Percentiles rank a stretch among this genome's conserved stretches.
Evolutionary conservation across 1,139 yeast species (phyloP).

Genomic region (Nakaseomyces delphensis): DNA sequence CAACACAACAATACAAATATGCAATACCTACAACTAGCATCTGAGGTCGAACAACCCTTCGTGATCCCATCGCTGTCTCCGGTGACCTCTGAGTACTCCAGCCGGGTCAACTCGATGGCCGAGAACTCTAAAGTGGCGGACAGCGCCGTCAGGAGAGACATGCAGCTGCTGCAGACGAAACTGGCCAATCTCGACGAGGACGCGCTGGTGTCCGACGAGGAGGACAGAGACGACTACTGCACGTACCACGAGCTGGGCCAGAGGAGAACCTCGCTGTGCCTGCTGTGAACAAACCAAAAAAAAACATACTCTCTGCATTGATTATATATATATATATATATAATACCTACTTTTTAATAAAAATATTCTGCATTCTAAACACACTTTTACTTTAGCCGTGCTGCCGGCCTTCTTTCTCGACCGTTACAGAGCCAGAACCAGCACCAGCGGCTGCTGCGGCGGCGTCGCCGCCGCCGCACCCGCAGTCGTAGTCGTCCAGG

Average conservation of each 20-base stretch:
- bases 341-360: not conserved
- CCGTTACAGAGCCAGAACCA: slow-evolving; percentile 14
- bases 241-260: slow-evolving; percentile 6
- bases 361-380: too few species aligned
- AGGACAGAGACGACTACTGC: not conserved
- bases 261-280: slow-evolving; percentile 13
- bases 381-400: slow-evolving; percentile 10
- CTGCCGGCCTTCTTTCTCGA: slow-evolving; percentile 14
- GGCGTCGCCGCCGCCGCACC: slow-evolving; percentile 63
- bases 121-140: too few species aligned
- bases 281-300: slow-evolving; percentile 7
- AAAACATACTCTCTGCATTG: not conserved
- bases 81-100: slow-evolving; percentile 32
- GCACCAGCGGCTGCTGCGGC: slow-evolving; percentile 39
- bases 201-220: slow-evolving; percentile 6
- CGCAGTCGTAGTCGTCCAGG: slow-evolving; percentile 89
- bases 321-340: not conserved
- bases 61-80: slow-evolving; percentile 59
- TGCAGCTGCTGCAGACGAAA: slow-evolving; percentile 8
- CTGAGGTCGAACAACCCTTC: slow-evolving; percentile 52
- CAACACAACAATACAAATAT: slow-evolving; percentile 9
- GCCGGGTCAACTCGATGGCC: slow-evolving; percentile 21
- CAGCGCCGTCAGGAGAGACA: not conserved
- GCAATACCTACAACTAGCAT: slow-evolving; percentile 43
- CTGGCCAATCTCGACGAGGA: slow-evolving; percentile 12